phyloP scores from a whole-genome alignment of 2,329 filamentous ascomycete species.

The Phyllosticta citribraziliensis region DNA sequence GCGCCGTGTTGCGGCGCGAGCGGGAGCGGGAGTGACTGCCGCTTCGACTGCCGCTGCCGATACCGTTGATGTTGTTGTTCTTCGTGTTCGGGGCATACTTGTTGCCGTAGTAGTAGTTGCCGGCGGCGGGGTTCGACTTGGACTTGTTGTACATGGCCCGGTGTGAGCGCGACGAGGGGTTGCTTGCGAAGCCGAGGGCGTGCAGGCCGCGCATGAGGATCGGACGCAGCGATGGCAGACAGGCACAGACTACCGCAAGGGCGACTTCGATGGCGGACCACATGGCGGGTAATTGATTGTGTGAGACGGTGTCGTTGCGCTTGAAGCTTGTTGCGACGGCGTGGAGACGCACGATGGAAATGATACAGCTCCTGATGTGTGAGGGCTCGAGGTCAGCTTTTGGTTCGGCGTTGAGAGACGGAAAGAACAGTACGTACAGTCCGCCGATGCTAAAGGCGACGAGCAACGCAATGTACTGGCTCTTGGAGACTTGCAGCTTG shows the following conservation, averaged over 20 bases:
- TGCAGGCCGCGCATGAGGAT: constrained; percentile 21
- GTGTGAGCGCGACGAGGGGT: background rate
- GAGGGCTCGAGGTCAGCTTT: background rate
- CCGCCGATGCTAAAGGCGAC: constrained; percentile 26
- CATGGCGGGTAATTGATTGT: background rate
- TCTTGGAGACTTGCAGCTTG: background rate
- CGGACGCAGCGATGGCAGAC: constrained; percentile 25
- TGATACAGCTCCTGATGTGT: constrained; percentile 16
- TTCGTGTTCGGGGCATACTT: background rate
- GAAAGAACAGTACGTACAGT: constrained; percentile 18
- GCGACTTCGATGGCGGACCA: constrained; percentile 25
- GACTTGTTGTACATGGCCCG: background rate
- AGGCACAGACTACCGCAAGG: constrained; percentile 24
- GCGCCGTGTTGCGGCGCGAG: background rate
- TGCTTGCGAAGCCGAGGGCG: constrained; percentile 27
- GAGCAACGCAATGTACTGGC: background rate
- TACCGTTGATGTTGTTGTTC: too few species aligned
- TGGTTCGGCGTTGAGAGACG: background rate
- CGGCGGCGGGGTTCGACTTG: background rate
- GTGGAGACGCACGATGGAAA: constrained; percentile 19
- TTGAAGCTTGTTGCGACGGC: constrained; percentile 20
- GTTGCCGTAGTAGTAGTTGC: background rate
- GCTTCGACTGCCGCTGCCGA: background rate
- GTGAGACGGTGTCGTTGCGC: constrained; percentile 10
- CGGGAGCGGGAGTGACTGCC: background rate